A percentile compares a stretch with the other conserved stretches of the same genome.
Evolutionary conservation across 2,329 filamentous ascomycete species (phyloP).

Genomic region (Zasmidium angulare): DNA sequence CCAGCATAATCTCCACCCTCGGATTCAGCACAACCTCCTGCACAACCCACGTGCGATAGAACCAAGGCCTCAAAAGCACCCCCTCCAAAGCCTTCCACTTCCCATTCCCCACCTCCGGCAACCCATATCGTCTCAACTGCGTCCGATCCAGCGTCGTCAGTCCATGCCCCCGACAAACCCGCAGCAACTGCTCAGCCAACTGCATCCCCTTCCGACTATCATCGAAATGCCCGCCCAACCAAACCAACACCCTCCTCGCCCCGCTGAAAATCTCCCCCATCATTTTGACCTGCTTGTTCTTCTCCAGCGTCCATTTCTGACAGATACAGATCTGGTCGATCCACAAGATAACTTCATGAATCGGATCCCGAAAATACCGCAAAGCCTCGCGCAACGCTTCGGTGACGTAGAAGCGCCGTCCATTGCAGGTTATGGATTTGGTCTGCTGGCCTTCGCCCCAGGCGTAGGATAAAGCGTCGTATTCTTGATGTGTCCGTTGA

Average conservation of each 20-base stretch:
- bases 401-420: conserved; percentile 24
- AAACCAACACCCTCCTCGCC: conserved; percentile 31
- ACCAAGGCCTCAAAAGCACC: conserved; percentile 32
- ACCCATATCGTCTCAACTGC: conserved; percentile 26
- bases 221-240: conserved; percentile 32
- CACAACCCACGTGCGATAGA: conserved; percentile 33
- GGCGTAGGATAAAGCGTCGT: conserved; percentile 34
- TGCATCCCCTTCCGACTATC: conserved; percentile 32
- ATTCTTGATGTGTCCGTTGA: conserved; percentile 15
- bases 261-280: conserved; percentile 35
- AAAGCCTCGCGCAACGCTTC: conserved; percentile 30
- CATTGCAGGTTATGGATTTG: conserved; percentile 32
- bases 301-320: conserved; percentile 29
- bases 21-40: conserved; percentile 34
- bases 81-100: conserved; percentile 29
- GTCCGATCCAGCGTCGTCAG: conserved; percentile 12
- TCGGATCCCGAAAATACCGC: conserved; percentile 27
- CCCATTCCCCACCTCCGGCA: conserved; percentile 26
- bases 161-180: conserved; percentile 18
- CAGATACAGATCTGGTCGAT: conserved; percentile 36
- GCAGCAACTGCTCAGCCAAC: conserved; percentile 27
- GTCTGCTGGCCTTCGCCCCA: conserved; percentile 26
- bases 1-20: conserved; percentile 31
- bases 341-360: conserved; percentile 25
- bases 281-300: conserved; percentile 32